phyloP scores from a whole-genome alignment of 352 stramenopile genomes.

The Phytophthora pseudosyringae region DNA sequence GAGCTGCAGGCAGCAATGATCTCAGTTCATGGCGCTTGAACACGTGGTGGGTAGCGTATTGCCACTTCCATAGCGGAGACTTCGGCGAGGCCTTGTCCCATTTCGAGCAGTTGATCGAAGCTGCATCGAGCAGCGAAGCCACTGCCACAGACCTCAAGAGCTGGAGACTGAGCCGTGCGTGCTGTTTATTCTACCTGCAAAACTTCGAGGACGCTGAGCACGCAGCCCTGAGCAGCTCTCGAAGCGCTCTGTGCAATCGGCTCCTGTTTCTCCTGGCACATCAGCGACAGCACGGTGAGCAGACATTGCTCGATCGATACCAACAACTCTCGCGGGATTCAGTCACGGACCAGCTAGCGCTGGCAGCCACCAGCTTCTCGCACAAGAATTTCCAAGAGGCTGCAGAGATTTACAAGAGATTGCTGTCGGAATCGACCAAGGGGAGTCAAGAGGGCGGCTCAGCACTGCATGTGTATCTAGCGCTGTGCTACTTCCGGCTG shows the following conservation, averaged over 20 bases:
- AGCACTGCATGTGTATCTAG: slow-evolving; percentile 75
- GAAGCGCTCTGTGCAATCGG: slow-evolving; percentile 55
- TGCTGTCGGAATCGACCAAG: slow-evolving; percentile 34
- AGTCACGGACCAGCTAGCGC: slow-evolving; percentile 45
- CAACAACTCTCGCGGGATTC: slow-evolving; percentile 42
- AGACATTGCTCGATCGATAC: slow-evolving; percentile 87
- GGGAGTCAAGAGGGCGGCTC: slow-evolving; percentile 25
- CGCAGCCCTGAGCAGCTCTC: slow-evolving; percentile 48
- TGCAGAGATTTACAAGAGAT: slow-evolving; percentile 75
- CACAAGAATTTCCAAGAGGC: slow-evolving; percentile 68
- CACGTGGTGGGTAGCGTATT: slow-evolving; percentile 79
- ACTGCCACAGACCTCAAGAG: slow-evolving; percentile 31
- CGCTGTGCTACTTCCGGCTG: slow-evolving; percentile 76
- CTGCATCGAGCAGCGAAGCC: slow-evolving; percentile 8
- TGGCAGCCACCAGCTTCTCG: slow-evolving; percentile 54
- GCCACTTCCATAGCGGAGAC: slow-evolving; percentile 64
- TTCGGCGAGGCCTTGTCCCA: slow-evolving; percentile 47
- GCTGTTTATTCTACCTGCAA: slow-evolving; percentile 62
- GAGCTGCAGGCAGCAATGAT: neutral
- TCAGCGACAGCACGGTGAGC: slow-evolving; percentile 50
- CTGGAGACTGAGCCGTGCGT: slow-evolving; percentile 60
- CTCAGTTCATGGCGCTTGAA: slow-evolving; percentile 31
- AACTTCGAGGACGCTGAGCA: slow-evolving; percentile 59
- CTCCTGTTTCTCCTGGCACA: slow-evolving; percentile 59
- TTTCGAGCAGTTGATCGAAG: slow-evolving; percentile 61